phyloP scores from a whole-genome alignment of 768 basidiomycete genomes.

The Russula ochroleuca region DNA sequence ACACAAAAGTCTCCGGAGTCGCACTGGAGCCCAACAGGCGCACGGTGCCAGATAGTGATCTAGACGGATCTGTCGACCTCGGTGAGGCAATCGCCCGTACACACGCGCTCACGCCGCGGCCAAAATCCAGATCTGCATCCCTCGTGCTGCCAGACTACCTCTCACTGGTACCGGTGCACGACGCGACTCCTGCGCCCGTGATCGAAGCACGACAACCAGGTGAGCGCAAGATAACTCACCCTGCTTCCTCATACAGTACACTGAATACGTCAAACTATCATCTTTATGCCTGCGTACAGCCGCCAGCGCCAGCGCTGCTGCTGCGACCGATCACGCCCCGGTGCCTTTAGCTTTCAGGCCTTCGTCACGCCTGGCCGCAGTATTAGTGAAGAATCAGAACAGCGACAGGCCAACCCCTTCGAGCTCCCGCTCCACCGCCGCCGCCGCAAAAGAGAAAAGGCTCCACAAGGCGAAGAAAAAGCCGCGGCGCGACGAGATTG shows the following conservation, averaged over 20 bases:
- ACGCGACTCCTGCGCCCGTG: neutral
- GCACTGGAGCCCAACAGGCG: neutral
- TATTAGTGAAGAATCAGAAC: constrained; percentile 15
- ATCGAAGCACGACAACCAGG: neutral
- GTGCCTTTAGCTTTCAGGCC: neutral
- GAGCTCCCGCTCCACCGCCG: neutral
- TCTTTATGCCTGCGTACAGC: neutral
- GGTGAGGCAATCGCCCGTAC: constrained; percentile 14
- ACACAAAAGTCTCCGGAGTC: neutral
- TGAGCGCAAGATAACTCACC: neutral
- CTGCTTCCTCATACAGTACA: too few species aligned
- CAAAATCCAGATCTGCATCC: neutral
- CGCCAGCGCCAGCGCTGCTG: too few species aligned
- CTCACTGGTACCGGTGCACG: neutral
- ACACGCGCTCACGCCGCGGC: neutral
- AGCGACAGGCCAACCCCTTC: neutral
- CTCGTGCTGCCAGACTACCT: neutral
- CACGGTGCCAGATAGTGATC: neutral
- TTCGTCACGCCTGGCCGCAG: constrained; percentile 1
- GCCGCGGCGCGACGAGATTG: constrained; percentile 22
- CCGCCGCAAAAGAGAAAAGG: constrained; percentile 4
- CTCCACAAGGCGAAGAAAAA: constrained; percentile 5
- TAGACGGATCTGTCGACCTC: constrained; percentile 15
- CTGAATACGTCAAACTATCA: neutral
- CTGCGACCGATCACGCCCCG: neutral